Conservation (phyloP, 371 early-diverging fungal species). For the Mortierella sp. region DNA sequence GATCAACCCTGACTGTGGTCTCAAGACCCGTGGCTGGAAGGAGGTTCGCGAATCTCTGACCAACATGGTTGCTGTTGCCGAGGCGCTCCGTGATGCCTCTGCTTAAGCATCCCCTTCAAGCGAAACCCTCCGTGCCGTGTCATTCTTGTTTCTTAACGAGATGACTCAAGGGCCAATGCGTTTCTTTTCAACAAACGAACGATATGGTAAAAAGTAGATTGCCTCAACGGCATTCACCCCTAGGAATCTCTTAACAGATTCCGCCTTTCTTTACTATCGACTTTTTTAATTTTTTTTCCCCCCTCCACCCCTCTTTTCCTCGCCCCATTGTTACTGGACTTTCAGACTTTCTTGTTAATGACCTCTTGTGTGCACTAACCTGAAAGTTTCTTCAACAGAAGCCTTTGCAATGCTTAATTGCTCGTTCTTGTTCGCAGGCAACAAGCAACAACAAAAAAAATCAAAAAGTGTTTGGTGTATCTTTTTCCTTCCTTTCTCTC, state of each 20-base stretch:
- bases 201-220: slow-evolving; percentile 60
- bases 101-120: slow-evolving; percentile 35
- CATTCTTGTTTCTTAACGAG: slow-evolving; percentile 19
- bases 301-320: background rate
- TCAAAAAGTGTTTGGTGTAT: slow-evolving; percentile 39
- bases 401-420: slow-evolving; percentile 28
- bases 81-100: slow-evolving; percentile 68
- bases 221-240: slow-evolving; percentile 62
- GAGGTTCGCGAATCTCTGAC: slow-evolving; percentile 90
- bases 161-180: slow-evolving; percentile 57
- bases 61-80: slow-evolving; percentile 91
- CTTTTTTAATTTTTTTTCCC: slow-evolving; percentile 19
- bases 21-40: slow-evolving; percentile 96
- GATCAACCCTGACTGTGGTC: slow-evolving; percentile 99
- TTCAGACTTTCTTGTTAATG: slow-evolving; percentile 38
- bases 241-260: slow-evolving; percentile 59
- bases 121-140: slow-evolving; percentile 33
- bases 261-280: slow-evolving; percentile 34
- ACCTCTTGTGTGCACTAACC: slow-evolving; percentile 44
- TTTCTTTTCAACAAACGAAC: slow-evolving; percentile 62
- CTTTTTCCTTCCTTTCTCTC: slow-evolving; percentile 22
- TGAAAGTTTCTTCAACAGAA: slow-evolving; percentile 62
- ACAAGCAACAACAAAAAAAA: slow-evolving; percentile 15
- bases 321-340: slow-evolving; percentile 20
- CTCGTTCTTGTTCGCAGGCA: slow-evolving; percentile 9